Conservation (phyloP, 345 rosid genomes). For the Citrus cavaleriei region DNA sequence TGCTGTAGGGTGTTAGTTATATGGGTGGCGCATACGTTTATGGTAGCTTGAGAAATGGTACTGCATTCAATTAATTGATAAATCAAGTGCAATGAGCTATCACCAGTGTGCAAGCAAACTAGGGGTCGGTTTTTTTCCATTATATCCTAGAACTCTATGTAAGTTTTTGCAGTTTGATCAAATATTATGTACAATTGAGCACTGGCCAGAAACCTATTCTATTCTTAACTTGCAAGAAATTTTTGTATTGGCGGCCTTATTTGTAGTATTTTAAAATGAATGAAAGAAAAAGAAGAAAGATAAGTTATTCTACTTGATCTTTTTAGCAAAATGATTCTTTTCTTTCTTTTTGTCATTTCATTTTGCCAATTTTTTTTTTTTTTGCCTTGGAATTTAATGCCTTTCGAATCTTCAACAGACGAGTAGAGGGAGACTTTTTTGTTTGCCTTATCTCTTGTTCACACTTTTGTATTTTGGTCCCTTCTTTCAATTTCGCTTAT, state of each 20-base stretch:
- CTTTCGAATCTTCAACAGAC: neutral
- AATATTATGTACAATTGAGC: no score
- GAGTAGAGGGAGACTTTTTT: neutral
- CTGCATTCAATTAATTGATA: neutral
- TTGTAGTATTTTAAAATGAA: no score
- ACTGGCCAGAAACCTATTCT: no score
- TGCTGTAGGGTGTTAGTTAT: neutral
- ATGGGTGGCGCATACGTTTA: neutral
- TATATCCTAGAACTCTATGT: no score
- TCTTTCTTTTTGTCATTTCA: neutral
- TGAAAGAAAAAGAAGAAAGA: neutral
- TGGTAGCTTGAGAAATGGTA: neutral
- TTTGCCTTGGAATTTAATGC: neutral
- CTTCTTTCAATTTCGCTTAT: neutral
- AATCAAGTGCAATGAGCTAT: neutral
- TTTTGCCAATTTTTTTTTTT: neutral
- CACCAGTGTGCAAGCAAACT: no score
- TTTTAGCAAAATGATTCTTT: neutral
- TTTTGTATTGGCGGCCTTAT: no score
- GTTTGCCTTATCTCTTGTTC: neutral
- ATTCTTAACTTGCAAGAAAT: no score
- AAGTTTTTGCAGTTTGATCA: no score
- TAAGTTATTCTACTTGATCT: neutral
- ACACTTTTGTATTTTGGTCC: neutral
- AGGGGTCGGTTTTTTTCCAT: no score